Evolutionary conservation across 192 early-diverging fungal genomes (phyloP).

Genomic region (Backusella macrospora): DNA sequence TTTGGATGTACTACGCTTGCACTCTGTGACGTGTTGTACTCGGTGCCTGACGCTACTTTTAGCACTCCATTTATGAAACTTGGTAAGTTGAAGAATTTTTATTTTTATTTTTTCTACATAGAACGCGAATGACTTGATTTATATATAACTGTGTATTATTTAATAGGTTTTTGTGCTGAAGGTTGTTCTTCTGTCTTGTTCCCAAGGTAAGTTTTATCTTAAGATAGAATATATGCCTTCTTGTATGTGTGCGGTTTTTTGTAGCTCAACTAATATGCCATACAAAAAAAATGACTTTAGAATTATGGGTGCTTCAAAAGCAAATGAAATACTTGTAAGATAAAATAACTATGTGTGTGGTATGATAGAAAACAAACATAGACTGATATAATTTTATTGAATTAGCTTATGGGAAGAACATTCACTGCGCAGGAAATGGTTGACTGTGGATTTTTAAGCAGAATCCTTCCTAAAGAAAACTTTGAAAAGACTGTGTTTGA

Average conservation of each 20-base stretch:
- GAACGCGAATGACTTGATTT: not conserved
- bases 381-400: not conserved
- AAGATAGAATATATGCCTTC: not conserved
- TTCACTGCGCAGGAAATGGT: constrained; percentile 62
- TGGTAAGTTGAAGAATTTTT: not conserved
- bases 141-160: no score
- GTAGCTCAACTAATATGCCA: no score
- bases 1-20: constrained; percentile 68
- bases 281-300: constrained; percentile 24
- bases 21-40: constrained; percentile 71
- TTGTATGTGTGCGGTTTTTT: no score
- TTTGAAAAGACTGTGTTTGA: constrained; percentile 52
- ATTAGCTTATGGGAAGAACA: constrained; percentile 54
- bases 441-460: constrained; percentile 53
- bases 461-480: constrained; percentile 52
- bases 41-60: constrained; percentile 66
- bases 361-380: not conserved
- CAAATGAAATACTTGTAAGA: constrained; percentile 61
- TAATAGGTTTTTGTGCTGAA: constrained; percentile 70
- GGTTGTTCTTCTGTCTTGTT: constrained; percentile 72
- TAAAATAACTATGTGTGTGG: not conserved
- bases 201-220: constrained; percentile 45
- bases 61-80: constrained; percentile 78
- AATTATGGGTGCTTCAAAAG: constrained; percentile 62
- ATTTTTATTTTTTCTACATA: not conserved